Evolutionary conservation across 1,139 yeast genomes (phyloP).

Genomic region (Ogataea hybrid): DNA sequence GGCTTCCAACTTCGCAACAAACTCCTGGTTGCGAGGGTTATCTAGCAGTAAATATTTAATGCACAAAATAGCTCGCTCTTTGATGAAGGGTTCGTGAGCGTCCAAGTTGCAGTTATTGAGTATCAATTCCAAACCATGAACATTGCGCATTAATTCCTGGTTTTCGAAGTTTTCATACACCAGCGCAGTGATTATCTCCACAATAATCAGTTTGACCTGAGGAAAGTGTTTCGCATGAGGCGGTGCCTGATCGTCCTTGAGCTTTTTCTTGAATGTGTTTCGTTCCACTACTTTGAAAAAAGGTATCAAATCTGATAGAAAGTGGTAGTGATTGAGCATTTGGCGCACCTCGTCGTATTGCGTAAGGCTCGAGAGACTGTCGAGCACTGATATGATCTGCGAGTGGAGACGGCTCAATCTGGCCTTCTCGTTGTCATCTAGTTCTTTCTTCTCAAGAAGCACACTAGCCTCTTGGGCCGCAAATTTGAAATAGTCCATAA

Average conservation of each 20-base stretch:
- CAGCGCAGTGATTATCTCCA: constrained; percentile 60
- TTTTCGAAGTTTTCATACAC: constrained; percentile 48
- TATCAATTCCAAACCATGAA: constrained; percentile 68
- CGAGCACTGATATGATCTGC: constrained; percentile 37
- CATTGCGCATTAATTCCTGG: constrained; percentile 66
- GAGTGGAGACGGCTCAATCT: constrained; percentile 16
- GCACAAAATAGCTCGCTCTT: constrained; percentile 82
- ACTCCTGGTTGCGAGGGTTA: constrained; percentile 67
- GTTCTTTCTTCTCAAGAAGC: constrained; percentile 18
- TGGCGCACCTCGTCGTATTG: constrained; percentile 52
- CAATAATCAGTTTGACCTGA: constrained; percentile 54
- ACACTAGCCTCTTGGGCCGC: constrained; percentile 18
- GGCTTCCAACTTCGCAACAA: constrained; percentile 66
- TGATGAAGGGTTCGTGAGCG: constrained; percentile 82
- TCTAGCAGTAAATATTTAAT: constrained; percentile 62
- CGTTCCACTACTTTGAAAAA: constrained; percentile 50
- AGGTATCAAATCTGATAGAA: constrained; percentile 43
- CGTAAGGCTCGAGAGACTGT: constrained; percentile 51
- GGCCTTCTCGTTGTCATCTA: constrained; percentile 17
- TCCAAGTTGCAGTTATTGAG: constrained; percentile 85
- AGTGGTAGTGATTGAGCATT: constrained; percentile 50
- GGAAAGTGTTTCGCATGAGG: constrained; percentile 46
- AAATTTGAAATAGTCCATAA: constrained; percentile 39
- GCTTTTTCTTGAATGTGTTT: constrained; percentile 40
- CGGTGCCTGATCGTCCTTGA: constrained; percentile 32